Conservation (phyloP, 352 stramenopile species). For the Pythium vanterpoolii region DNA sequence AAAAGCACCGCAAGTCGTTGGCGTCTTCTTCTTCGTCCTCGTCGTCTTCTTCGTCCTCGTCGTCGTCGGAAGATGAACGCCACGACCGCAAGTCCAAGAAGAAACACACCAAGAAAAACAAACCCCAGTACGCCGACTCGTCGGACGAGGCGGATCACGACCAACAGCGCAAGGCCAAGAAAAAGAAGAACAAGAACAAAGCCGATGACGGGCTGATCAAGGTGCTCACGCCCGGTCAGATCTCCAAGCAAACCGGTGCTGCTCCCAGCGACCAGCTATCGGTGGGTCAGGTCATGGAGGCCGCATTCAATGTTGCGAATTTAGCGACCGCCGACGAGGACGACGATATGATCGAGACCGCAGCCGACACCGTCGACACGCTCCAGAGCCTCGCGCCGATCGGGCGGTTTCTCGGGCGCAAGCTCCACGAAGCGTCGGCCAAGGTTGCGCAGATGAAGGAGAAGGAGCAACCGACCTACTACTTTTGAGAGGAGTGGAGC, state of each 20-base stretch:
- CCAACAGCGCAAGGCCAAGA: slow-evolving; percentile 1
- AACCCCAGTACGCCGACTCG: background rate
- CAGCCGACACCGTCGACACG: slow-evolving; percentile 13
- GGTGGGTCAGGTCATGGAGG: slow-evolving; percentile 12
- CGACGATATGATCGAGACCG: slow-evolving; percentile 6
- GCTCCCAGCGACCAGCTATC: slow-evolving; percentile 4
- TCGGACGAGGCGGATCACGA: slow-evolving; percentile 12
- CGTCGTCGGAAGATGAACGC: slow-evolving; percentile 3
- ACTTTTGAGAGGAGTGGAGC: slow-evolving; percentile 5
- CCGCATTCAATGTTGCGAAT: slow-evolving; percentile 9
- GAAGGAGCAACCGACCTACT: slow-evolving; percentile 14
- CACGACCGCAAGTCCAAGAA: slow-evolving; percentile 6
- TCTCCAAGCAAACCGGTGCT: slow-evolving; percentile 14
- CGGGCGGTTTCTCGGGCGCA: slow-evolving; percentile 20
- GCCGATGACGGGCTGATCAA: slow-evolving; percentile 1
- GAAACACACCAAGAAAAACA: slow-evolving; percentile 9
- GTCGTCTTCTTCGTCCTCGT: slow-evolving; percentile 13
- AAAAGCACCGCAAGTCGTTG: slow-evolving; percentile 10
- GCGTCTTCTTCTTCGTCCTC: slow-evolving; percentile 11
- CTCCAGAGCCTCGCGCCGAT: slow-evolving; percentile 19
- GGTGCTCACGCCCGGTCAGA: slow-evolving; percentile 14
- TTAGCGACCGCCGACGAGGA: slow-evolving; percentile 5
- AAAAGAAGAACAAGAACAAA: slow-evolving; percentile 5
- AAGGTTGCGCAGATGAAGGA: slow-evolving; percentile 2
- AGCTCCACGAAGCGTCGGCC: slow-evolving; percentile 10